phyloP scores from a whole-genome alignment of 495 filamentous ascomycete genomes.

The Podospora comata region DNA sequence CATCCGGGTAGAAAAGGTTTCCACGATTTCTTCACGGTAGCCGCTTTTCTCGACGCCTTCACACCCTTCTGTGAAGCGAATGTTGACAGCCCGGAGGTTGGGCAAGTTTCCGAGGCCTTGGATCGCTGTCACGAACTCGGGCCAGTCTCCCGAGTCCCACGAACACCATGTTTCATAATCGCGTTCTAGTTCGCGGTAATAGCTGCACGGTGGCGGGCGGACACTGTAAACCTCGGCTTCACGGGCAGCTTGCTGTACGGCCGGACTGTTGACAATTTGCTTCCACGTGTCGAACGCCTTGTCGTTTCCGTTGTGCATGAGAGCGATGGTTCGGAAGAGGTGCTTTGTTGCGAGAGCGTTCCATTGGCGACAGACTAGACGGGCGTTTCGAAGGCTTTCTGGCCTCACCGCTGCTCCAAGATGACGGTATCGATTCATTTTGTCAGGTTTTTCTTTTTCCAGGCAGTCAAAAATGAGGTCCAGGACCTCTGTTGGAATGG shows the following conservation, averaged over 20 bases:
- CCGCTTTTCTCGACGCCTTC: neutral
- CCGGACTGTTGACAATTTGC: neutral
- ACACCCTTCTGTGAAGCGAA: constrained; percentile 10
- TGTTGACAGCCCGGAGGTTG: constrained; percentile 11
- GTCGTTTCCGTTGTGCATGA: neutral
- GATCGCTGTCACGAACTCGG: constrained; percentile 6
- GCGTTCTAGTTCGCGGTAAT: neutral
- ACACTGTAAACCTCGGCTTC: constrained; percentile 8
- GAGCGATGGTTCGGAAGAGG: constrained; percentile 13
- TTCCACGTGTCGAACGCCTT: neutral
- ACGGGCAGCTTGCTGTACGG: constrained; percentile 2
- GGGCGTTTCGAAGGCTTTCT: constrained; percentile 11
- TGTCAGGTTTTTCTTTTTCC: neutral
- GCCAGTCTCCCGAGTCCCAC: neutral
- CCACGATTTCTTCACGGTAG: neutral
- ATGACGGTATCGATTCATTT: neutral
- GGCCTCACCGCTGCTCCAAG: neutral
- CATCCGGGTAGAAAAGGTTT: neutral
- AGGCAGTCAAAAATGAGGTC: constrained; percentile 7
- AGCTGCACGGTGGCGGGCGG: neutral
- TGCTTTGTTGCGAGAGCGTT: constrained; percentile 3
- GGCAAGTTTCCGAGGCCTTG: constrained; percentile 5
- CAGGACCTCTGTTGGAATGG: constrained; percentile 10
- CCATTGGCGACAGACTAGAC: constrained; percentile 18
- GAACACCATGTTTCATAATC: neutral